Evolutionary conservation across 1,284 basidiomycete species (phyloP), one percentile per base, ranked within the genome.

Genomic region (Chalciporus sp.): DNA sequence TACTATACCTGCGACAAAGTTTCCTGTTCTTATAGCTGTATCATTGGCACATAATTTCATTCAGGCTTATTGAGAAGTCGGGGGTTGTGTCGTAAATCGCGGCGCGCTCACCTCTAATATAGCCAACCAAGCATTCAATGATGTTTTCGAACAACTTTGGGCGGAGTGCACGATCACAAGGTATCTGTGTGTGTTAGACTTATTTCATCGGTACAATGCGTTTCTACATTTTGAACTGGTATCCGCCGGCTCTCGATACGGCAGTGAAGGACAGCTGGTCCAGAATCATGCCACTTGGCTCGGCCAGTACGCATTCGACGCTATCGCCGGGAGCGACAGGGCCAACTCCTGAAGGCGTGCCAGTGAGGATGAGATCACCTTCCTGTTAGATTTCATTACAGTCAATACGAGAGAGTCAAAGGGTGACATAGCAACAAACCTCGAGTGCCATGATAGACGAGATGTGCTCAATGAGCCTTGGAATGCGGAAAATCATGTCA

Each of bases 391-490:
- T 20, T 37, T 33, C 14, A 53, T 33, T 17, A 9, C 5, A 8
- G 20, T 44, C 35, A 48, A 37, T 12, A 23, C 28, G 20, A 19
- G 20, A 51, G 3, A 6, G 23, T 27, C 9, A 12, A 42, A 14
- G 16, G 19, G 1, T 26, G 37, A 14, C 7, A 60, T 0, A 7
- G 40, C 6, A 33, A 68, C 85, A 63, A 41, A 88, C 92, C 80
- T 98, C 94, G 17, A 98, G 81, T 0, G 87, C 88, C 95, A 98
- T 98, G 72, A 99, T 97, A 16, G 90, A 90, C 2, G 94, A 95
- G 45, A 97, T 83, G 66, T 97, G 94, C 61, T 91, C 84, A 62
- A 99, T 90, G 51, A 99, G 80, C n/a, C 84, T 79, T 1, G 95
- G 94, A 42, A 99, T 93, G 43, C 80, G 80, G 77, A 96, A 96